Evolutionary conservation across 805 yeast species (phyloP).

Genomic region (Aciculoconidium aculeatum): DNA sequence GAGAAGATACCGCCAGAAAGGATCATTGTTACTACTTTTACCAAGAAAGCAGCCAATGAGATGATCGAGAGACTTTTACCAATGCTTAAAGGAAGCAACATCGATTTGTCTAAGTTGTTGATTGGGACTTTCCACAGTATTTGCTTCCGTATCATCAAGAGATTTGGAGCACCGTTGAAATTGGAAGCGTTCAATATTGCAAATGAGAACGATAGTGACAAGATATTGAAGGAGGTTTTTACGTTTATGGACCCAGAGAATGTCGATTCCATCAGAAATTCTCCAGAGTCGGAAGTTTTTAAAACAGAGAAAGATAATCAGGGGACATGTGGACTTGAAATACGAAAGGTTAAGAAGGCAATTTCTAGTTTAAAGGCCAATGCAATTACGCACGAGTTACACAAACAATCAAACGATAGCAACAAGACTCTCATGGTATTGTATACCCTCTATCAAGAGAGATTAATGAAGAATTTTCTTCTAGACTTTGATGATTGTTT

Average conservation of each 20-base stretch:
- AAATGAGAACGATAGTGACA: constrained; percentile 55
- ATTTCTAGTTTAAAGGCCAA: constrained; percentile 55
- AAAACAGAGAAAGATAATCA: no score
- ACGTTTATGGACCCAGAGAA: constrained; percentile 17
- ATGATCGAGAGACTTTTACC: constrained; percentile 56
- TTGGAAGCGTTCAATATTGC: constrained; percentile 47
- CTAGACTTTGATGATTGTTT: constrained; percentile 86
- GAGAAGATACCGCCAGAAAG: constrained; percentile 51
- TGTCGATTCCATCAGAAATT: constrained; percentile 5
- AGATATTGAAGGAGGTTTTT: constrained; percentile 40
- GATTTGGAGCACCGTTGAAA: constrained; percentile 49
- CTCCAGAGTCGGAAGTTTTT: no score
- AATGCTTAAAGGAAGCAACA: constrained; percentile 27
- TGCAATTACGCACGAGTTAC: constrained; percentile 39
- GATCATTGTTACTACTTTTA: constrained; percentile 85
- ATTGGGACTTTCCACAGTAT: constrained; percentile 91
- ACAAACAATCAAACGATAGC: constrained; percentile 1
- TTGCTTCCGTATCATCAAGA: constrained; percentile 54
- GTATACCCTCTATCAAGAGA: constrained; percentile 49
- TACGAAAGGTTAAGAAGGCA: constrained; percentile 27
- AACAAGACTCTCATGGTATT: constrained; percentile 22
- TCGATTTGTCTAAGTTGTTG: constrained; percentile 42
- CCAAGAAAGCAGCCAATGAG: constrained; percentile 88
- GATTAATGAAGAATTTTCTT: constrained; percentile 35
- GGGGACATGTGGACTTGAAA: constrained; percentile 4